Evolutionary conservation across 2,329 filamentous ascomycete genomes (phyloP), one percentile per base, ranked within the genome.

Genomic region (Fusarium neocosmosporiellum): DNA sequence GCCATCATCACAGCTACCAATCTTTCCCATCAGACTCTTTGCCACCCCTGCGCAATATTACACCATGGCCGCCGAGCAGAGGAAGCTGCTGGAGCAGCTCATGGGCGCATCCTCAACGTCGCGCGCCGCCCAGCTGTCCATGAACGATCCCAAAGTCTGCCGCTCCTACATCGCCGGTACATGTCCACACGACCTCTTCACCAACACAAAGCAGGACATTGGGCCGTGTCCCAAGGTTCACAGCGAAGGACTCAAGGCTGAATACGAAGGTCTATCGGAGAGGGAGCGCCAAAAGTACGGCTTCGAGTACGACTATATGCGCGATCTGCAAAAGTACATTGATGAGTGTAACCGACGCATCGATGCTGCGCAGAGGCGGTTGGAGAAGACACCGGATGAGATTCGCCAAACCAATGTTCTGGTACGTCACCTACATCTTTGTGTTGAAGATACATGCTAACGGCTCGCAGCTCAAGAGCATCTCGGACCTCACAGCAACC

Each of bases 121-220:
- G 57, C 93, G 92, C 85, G 91, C 91, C 75, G 89, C 93, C 41
- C 93, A 97, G 82, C 89, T 98, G 77, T 92, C 93, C 72, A 93
- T 99, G 78, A 96, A 91, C 67, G 96, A 98, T 83, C 89, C 93
- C 62, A 98, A 97, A 84, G 94, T 98, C 77, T 99, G 96, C 86
- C 94, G 94, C 63, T 98, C 95, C 20, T 98, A 96, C 83, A 89
- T 99, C 58, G 95, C 90, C 71, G 96, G 96, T 77, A 97, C 94
- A 67, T 99, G 96, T 82, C 96, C 96, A 1, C 96, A 98, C 87
- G 96, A 99, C 81, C 94, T 99, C 80, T 99, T 99, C 88, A 99
- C 96, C 74, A 99, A 99, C 85, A 99, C 96, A 53, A 98, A 98
- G 86, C 95, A 98, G 67, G 96, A 99, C 81, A 89, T 98, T 36